Evolutionary conservation across 305 asterid genomes (phyloP).

Genomic region (Solanum chacoense): DNA sequence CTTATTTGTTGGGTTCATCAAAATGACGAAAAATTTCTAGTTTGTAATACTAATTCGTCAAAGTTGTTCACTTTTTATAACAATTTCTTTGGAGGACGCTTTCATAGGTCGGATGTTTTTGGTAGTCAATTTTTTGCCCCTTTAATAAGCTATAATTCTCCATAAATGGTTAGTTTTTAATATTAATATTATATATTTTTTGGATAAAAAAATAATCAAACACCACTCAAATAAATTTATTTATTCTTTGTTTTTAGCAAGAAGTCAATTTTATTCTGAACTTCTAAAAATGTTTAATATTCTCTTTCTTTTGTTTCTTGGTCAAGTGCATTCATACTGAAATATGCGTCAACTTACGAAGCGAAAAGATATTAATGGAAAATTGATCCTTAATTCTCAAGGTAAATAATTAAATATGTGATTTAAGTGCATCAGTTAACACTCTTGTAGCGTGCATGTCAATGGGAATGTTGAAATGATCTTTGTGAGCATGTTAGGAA

Average conservation of each 20-base stretch:
- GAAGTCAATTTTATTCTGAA: neutral
- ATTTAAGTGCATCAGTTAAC: neutral
- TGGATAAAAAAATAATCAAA: neutral
- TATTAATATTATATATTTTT: no score
- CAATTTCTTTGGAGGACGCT: neutral
- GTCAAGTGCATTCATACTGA: no score
- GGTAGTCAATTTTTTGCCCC: neutral
- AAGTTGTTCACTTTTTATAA: neutral
- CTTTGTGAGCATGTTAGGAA: neutral
- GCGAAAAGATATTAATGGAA: neutral
- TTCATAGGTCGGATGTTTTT: neutral
- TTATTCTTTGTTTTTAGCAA: neutral
- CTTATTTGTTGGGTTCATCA: neutral
- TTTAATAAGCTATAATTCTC: neutral
- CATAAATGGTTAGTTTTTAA: neutral
- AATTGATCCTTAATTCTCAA: neutral
- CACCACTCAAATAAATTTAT: no score
- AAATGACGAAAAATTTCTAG: neutral
- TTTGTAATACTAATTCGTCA: neutral
- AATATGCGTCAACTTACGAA: neutral
- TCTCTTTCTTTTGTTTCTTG: neutral
- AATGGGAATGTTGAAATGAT: neutral
- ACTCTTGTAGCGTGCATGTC: neutral
- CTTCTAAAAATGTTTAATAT: neutral
- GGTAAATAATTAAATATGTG: neutral